Evolutionary conservation across 1,284 basidiomycete species (phyloP), one percentile per base, ranked within the genome.

Genomic region (Xerocomus nothofagi): DNA sequence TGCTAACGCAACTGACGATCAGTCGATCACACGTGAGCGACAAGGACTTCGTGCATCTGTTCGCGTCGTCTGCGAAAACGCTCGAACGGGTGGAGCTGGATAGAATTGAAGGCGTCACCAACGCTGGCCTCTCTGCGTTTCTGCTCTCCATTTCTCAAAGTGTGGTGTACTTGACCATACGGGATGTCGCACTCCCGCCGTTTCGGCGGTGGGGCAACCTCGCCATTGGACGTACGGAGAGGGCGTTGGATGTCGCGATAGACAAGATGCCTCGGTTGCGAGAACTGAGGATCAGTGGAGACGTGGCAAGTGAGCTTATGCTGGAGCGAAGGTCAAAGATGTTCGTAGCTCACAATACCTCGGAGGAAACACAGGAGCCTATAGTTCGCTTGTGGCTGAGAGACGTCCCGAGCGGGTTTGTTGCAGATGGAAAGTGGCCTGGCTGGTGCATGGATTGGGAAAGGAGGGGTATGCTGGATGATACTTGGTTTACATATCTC

Each of bases 261-360:
- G 53, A 54, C 44, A 59, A 44, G 47, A 61, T 62, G 61, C 37
- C 39, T 3, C 39, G 48, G 14, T 21, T 65, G 17, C 29, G 27
- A 14, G 59, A 59, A 24, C 32, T 65, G 1, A 40, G 47, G 34
- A 57, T 62, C 26, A 15, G 61, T 1, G 62, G 60, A 4, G 60
- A 65, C 31, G 61, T 63, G 5, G 60, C 60, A 39, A 65, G 55
- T 18, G 60, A 65, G 37, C 53, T 56, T 4, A 63, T 61, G 62
- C 34, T 65, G 3, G 52, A 56, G 42, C 49, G 60, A 12, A 42
- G 60, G 46, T 53, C 55, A 8, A 59, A 47, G 41, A 48, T 45
- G 48, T 62, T 63, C 26, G 14, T 49, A 10, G 56, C 39, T 4
- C n/a, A n/a, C 4, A 23, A 39, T n/a, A n/a, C n/a, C 1, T 33